Conservation (phyloP, 768 basidiomycete genomes). For the Suillus lakei region DNA sequence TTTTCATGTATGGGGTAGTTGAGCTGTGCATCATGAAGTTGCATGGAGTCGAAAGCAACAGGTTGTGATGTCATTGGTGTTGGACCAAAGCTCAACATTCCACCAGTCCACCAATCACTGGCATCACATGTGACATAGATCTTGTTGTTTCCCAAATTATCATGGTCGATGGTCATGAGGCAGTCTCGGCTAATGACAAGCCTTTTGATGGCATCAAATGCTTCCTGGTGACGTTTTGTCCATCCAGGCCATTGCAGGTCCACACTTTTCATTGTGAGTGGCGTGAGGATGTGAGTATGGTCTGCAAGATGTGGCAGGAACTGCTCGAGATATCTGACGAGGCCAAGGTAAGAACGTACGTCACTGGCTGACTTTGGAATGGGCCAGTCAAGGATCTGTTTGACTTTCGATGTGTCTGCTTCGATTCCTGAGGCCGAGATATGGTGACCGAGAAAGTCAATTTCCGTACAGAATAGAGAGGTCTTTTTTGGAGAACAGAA, state of each 20-base stretch:
- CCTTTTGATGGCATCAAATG: background rate
- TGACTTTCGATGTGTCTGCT: too few species aligned
- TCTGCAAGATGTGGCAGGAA: conserved; percentile 17
- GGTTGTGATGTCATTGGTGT: conserved; percentile 14
- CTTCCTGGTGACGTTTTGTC: conserved; percentile 22
- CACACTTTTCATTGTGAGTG: conserved; percentile 24
- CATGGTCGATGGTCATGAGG: conserved; percentile 39
- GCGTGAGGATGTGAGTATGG: conserved; percentile 15
- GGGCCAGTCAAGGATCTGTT: too few species aligned
- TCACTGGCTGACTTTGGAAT: conserved; percentile 16
- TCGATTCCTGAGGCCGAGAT: too few species aligned
- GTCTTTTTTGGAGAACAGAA: too few species aligned
- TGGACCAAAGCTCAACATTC: conserved; percentile 10
- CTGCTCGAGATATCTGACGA: conserved; percentile 12
- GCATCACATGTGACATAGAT: conserved; percentile 24
- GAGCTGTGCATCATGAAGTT: conserved; percentile 19
- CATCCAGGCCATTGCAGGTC: conserved; percentile 32
- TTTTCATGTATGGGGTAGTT: too few species aligned
- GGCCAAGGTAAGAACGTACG: conserved; percentile 17
- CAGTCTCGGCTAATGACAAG: conserved; percentile 14
- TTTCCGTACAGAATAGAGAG: too few species aligned
- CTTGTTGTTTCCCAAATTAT: conserved; percentile 20
- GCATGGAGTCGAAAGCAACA: conserved; percentile 27
- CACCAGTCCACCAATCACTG: conserved; percentile 9
- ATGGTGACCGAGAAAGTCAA: too few species aligned